Conservation (phyloP, 2,329 filamentous ascomycete genomes). For the Penicillium janthinellum region DNA sequence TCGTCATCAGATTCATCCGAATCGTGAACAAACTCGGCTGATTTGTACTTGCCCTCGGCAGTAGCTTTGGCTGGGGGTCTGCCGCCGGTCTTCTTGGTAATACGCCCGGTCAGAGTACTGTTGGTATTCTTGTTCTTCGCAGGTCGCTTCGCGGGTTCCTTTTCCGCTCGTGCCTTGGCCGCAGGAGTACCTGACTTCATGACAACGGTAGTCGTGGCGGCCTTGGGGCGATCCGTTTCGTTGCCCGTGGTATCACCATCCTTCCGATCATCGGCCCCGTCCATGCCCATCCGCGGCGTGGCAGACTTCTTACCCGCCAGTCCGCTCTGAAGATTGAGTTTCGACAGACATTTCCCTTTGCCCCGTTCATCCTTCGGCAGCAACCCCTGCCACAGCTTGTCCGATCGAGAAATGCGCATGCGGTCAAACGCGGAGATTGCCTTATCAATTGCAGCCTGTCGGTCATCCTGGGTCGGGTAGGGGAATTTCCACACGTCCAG, state of each 20-base stretch:
- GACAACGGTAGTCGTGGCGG: conserved; percentile 28
- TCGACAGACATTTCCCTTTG: conserved; percentile 63
- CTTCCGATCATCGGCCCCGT: conserved; percentile 39
- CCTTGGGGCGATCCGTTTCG: conserved; percentile 38
- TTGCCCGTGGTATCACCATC: conserved; percentile 41
- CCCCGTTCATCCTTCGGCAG: conserved; percentile 62
- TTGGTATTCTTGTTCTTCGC: conserved; percentile 55
- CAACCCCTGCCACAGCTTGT: conserved; percentile 64
- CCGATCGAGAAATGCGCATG: conserved; percentile 59
- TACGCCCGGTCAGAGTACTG: conserved; percentile 46
- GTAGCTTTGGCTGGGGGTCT: conserved; percentile 37
- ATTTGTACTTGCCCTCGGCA: conserved; percentile 53
- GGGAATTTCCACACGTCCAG: conserved; percentile 64
- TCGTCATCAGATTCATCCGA: conserved; percentile 54
- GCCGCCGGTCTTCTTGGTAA: conserved; percentile 50
- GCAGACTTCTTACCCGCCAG: conserved; percentile 40
- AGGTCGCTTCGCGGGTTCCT: conserved; percentile 37
- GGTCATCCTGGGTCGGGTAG: conserved; percentile 58
- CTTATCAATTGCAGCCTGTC: conserved; percentile 62
- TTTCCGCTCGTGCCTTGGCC: conserved; percentile 44
- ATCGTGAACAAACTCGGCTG: conserved; percentile 56
- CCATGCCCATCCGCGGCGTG: conserved; percentile 43
- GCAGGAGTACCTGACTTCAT: conserved; percentile 30
- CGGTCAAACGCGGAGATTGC: conserved; percentile 66
- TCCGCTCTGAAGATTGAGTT: conserved; percentile 54